Evolutionary conservation across 1,284 basidiomycete genomes (phyloP), one percentile per base, ranked within the genome.

Genomic region (Trichosporon sp.): DNA sequence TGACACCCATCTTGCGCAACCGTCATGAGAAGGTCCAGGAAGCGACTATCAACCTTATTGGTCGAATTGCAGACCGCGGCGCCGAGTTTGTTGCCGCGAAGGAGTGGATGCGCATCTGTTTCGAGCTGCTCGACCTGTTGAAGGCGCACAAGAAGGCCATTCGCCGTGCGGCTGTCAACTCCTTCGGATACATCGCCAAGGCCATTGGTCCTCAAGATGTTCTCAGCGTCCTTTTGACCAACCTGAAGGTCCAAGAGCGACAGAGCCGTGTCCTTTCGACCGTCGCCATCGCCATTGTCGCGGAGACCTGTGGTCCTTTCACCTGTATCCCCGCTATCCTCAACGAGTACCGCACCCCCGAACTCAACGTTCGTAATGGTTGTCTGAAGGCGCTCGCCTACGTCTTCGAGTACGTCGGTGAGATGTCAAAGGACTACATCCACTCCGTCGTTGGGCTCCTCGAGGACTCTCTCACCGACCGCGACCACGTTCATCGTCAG

Each of bases 51-150:
- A 99, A 99, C 82, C 85, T 99, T 83, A 99, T 99, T 71, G 96
- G 96, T 71, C 93, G 95, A 80, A 98, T 99, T 71, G 90, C 96
- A 65, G 96, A 99, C 87, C 92, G 96, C 78, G 96, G 96, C 65
- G 64, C 96, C 40, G 96, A 99, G 81, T 98, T 93, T 68, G 96
- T 99, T 0, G 94, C 94, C 29, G 95, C 96, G 23, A 88, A 95
- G 75, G 96, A 99, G 82, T 99, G 95, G 95, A 99, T 99, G 96
- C 89, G 96, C 75, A 99, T 99, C 79, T 99, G 96, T 79, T 99
- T 99, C 81, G 96, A 99, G 80, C 83, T 99, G 40, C 86, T 99
- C 58, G 96, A 99, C 75, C 84, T 99, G 46, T 85, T 99, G 73
- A 99, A 99, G 80, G 96, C 96, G 8, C 96, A 99, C 83, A 99